Conservation (phyloP, 345 rosid genomes). For the Cardamine resedifolia region DNA sequence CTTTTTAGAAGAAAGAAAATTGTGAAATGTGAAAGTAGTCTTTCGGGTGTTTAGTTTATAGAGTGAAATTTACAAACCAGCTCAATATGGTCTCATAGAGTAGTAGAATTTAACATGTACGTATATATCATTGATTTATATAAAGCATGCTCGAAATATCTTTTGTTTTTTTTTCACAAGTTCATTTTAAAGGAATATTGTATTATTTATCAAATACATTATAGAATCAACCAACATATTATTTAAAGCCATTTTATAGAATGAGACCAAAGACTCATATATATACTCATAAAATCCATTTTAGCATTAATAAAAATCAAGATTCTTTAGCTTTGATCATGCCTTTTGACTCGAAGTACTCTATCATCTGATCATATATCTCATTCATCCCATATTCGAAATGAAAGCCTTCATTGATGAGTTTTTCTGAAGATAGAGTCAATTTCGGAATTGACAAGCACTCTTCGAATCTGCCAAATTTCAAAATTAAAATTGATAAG, state of each 20-base stretch:
- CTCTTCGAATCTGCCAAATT: slow-evolving; percentile 62
- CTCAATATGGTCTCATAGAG: no score
- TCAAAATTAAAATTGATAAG: background rate
- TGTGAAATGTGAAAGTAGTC: no score
- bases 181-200: background rate
- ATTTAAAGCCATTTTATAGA: slow-evolving; percentile 1
- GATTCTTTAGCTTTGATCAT: slow-evolving; percentile 35
- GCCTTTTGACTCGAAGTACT: slow-evolving; percentile 53
- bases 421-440: slow-evolving; percentile 66
- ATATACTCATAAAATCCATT: slow-evolving; percentile 4
- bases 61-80: no score
- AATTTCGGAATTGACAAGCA: slow-evolving; percentile 60
- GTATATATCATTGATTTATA: background rate
- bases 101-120: background rate
- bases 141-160: background rate
- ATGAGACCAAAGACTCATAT: slow-evolving; percentile 19
- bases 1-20: no score
- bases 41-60: no score
- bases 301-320: background rate
- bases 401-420: slow-evolving; percentile 62
- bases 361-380: slow-evolving; percentile 68
- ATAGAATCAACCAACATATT: background rate
- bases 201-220: background rate
- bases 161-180: background rate
- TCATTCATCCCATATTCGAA: slow-evolving; percentile 72